Evolutionary conservation across 164 flowering plant species (phyloP).

Genomic region (Tinospora cordifolia): DNA sequence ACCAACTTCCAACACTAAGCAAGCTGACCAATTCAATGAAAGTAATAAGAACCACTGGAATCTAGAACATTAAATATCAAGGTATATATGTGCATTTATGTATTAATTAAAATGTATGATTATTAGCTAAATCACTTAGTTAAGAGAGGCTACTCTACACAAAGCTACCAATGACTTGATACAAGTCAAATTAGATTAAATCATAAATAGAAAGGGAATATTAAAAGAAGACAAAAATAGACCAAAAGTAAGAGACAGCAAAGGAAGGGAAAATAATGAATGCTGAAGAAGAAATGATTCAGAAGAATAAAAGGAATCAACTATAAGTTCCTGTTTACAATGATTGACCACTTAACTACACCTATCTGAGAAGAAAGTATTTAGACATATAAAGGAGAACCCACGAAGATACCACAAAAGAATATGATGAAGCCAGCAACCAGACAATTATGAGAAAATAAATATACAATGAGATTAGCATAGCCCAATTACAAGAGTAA

Average conservation of each 20-base stretch:
- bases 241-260: neutral
- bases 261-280: neutral
- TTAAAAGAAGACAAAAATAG: neutral
- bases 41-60: neutral
- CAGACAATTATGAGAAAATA: conserved; percentile 15
- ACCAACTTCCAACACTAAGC: no score
- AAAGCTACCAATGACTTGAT: neutral
- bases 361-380: neutral
- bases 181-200: neutral
- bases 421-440: conserved; percentile 18
- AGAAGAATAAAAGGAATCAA: conserved; percentile 9
- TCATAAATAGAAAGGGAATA: neutral
- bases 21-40: neutral
- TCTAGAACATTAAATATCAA: no score
- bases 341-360: conserved; percentile 7
- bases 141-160: neutral
- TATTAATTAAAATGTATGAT: neutral
- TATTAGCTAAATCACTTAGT: neutral
- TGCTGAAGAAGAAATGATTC: neutral
- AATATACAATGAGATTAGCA: conserved; percentile 24
- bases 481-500: conserved; percentile 15
- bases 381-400: conserved; percentile 1
- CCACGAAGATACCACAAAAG: conserved; percentile 11
- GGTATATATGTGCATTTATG: no score
- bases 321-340: conserved; percentile 8